A percentile compares a stretch with the other conserved stretches of the same genome.
Evolutionary conservation across 306 rosid species (phyloP).

Genomic region (Glycine soja): DNA sequence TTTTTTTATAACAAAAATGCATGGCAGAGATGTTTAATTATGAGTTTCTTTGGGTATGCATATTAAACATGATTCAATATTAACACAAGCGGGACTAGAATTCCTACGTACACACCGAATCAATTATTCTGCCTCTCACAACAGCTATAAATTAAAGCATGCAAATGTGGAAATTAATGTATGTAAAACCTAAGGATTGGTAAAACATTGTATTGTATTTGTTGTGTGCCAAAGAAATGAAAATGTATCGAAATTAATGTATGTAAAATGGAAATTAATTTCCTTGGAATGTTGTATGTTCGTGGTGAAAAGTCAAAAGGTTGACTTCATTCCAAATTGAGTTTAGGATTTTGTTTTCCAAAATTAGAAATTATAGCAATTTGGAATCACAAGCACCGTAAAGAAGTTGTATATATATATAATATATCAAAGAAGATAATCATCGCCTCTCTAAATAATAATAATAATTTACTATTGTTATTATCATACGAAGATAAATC

Average conservation of each 20-base stretch:
- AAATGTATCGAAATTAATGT: neutral
- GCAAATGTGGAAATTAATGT: too few relatives aligned
- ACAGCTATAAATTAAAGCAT: too few relatives aligned
- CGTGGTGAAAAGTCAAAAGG: conserved; percentile 32
- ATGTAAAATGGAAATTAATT: conserved; percentile 1
- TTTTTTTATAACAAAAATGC: too few relatives aligned
- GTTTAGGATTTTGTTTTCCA: conserved; percentile 24
- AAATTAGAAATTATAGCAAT: neutral
- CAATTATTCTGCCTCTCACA: neutral
- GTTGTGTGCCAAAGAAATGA: conserved; percentile 1
- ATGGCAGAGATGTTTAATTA: too few relatives aligned
- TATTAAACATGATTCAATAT: neutral
- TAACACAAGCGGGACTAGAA: neutral
- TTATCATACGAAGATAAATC: too few relatives aligned
- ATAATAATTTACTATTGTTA: too few relatives aligned
- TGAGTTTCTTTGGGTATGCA: neutral
- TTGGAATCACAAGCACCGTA: neutral
- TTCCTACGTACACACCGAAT: too few relatives aligned
- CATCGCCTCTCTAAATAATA: too few relatives aligned
- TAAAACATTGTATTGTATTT: neutral
- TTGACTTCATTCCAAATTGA: conserved; percentile 40
- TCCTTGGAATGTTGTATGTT: neutral
- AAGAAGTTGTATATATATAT: neutral
- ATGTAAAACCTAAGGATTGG: conserved; percentile 24
- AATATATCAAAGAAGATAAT: too few relatives aligned